phyloP scores from a whole-genome alignment of 140 eudicot species.

The Erigeron philadelphicus region DNA sequence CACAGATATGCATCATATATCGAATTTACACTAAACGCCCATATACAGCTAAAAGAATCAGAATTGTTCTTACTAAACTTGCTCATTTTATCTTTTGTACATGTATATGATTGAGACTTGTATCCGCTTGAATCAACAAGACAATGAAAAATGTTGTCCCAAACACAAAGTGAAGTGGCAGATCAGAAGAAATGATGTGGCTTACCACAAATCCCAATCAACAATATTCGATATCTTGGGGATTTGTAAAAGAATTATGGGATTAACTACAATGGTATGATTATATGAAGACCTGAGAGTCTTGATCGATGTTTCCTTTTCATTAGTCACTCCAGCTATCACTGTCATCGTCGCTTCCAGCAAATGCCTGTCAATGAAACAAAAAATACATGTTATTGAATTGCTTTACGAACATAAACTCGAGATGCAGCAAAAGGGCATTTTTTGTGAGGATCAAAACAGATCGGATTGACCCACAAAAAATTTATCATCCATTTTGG shows the following conservation, averaged over 20 bases:
- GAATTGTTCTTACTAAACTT: conserved; percentile 19
- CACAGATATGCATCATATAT: conserved; percentile 24
- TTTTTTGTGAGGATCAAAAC: neutral
- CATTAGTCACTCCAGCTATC: conserved; percentile 70
- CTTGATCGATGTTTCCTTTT: conserved; percentile 9
- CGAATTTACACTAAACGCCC: neutral
- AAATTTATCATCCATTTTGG: too few relatives aligned
- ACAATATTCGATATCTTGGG: conserved; percentile 26
- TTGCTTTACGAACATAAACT: neutral
- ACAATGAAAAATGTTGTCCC: conserved; percentile 7
- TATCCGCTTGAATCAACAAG: conserved; percentile 1
- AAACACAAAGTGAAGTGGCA: conserved; percentile 9
- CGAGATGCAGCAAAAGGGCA: neutral
- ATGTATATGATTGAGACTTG: conserved; percentile 18
- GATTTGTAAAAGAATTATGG: conserved; percentile 23
- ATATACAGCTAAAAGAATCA: conserved; percentile 31
- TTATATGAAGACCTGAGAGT: neutral
- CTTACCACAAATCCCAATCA: conserved; percentile 21
- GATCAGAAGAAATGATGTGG: conserved; percentile 17
- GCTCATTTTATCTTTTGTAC: conserved; percentile 16
- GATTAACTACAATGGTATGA: conserved; percentile 21
- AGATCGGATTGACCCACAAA: too few relatives aligned
- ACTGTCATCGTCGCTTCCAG: conserved; percentile 67
- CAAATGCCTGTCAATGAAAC: conserved; percentile 47
- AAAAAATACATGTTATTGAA: neutral